These are phyloP conservation scores for Lagenaria siceraria DNA, from an alignment of 306 rosid genomes.

Conservation along the genomic window DNA sequence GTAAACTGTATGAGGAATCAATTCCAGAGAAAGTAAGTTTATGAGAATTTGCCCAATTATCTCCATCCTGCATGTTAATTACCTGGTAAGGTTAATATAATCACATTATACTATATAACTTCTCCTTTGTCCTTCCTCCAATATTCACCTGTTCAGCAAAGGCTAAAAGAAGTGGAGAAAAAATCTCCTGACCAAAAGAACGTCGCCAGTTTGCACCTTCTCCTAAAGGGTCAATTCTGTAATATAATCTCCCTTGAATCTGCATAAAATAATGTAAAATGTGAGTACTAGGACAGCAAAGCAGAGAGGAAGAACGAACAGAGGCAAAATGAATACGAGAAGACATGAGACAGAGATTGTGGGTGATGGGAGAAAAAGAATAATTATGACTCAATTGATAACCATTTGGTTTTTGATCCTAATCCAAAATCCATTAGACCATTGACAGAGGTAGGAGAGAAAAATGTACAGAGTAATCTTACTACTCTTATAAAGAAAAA, in stretches of 20 bases:
- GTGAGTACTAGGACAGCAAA: background rate
- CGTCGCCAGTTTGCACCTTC: conserved; percentile 98
- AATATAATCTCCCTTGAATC: conserved; percentile 71
- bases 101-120: background rate
- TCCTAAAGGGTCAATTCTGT: conserved; percentile 67
- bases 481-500: background rate
- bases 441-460: background rate
- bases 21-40: conserved; percentile 22
- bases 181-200: conserved; percentile 81
- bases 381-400: background rate
- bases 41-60: conserved; percentile 31
- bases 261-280: conserved; percentile 19
- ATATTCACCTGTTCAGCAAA: conserved; percentile 54
- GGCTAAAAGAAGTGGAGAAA: conserved; percentile 78
- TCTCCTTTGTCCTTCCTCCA: background rate
- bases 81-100: background rate
- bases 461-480: background rate
- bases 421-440: background rate
- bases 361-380: background rate
- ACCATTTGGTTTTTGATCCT: background rate
- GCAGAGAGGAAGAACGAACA: background rate
- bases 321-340: background rate
- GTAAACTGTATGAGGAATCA: conserved; percentile 32
- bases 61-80: conserved; percentile 29
- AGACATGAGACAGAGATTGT: background rate